These are phyloP conservation scores for Xylaria sp. DNA, from an alignment of 2,329 filamentous ascomycete species.

Conservation along the genomic window DNA sequence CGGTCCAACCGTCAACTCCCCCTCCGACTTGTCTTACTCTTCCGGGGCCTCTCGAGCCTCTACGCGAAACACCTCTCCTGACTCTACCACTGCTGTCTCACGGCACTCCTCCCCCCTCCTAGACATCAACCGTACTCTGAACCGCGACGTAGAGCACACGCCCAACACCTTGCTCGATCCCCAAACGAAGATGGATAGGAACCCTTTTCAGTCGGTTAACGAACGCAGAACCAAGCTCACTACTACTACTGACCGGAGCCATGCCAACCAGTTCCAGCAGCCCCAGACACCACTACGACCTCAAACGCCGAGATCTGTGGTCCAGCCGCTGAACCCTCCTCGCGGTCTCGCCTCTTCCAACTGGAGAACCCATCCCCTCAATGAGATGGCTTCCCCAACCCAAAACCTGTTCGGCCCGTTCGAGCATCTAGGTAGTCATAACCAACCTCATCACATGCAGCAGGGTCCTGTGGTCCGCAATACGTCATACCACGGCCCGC, in stretches of 20 bases:
- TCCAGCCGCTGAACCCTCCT: conserved; percentile 16
- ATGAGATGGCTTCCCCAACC: conserved; percentile 18
- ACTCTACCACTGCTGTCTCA: conserved; percentile 14
- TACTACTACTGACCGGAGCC: conserved; percentile 23
- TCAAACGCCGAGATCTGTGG: conserved; percentile 20
- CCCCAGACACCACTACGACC: conserved; percentile 14
- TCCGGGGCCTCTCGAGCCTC: conserved; percentile 33
- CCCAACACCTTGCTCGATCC: conserved; percentile 21
- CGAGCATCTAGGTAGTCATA: conserved; percentile 14
- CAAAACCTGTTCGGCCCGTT: conserved; percentile 24
- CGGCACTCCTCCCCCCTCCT: conserved; percentile 28
- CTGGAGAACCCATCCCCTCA: conserved; percentile 31
- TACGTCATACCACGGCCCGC: conserved; percentile 15
- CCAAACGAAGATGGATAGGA: conserved; percentile 33
- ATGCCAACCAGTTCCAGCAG: conserved; percentile 18
- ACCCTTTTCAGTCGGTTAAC: conserved; percentile 35
- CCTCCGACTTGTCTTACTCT: conserved; percentile 36
- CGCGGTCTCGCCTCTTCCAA: conserved; percentile 35
- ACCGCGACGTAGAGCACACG: conserved; percentile 26
- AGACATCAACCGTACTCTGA: conserved; percentile 27
- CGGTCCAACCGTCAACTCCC: conserved; percentile 27
- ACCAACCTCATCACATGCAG: conserved; percentile 9
- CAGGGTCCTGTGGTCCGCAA: conserved; percentile 9
- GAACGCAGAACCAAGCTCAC: conserved; percentile 32
- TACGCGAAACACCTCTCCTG: conserved; percentile 33